Base-by-base conservation (phyloP, 2,329 filamentous ascomycete genomes). In the Verticillium isaacii region DNA sequence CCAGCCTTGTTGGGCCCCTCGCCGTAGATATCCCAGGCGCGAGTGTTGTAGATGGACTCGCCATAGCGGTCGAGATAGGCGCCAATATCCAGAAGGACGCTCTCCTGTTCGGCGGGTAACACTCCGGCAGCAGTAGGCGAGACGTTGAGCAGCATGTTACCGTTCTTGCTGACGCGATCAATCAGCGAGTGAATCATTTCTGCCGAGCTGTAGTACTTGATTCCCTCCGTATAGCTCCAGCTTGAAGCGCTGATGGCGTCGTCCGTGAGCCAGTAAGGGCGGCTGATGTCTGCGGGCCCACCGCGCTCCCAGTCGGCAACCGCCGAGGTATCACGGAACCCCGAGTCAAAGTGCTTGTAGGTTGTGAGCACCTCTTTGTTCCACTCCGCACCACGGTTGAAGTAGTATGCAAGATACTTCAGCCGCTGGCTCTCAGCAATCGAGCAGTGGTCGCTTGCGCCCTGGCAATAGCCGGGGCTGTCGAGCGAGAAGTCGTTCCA, bases 401-500 rank as follows among this genome's bases (percentile, higher is more conserved):
- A 65, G 62, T 65, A 65, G 62, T 65, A 60, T 6, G 64, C 64
- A 1, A 65, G 58, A 32, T 34, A 65, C 32, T 59, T 55, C 1
- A 65, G 62, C 25, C 64, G 57, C 60, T 65, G 57, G 23, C 41
- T 37, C 58, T 65, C 64, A 36, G 29, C 62, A 19, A 65, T 65
- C n/a, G 50, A 41, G 62, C 64, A 63, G 17, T 41, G 41, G 60
- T 57, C 29, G 34, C 57, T 36, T n/a, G 8, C 25, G 32, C 45
- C 60, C 41, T 62, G 62, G 41, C 64, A 65, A 11, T 57, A 63
- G 23, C 62, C 64, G 2, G 64, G 64, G 56, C 60, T 62, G 57
- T 63, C 55, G 14, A 65, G 64, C 14, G 62, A 58, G 50, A 65
- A 65, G 62, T 65, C 64, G 58, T 65, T 62, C 64, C 64, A 65